phyloP scores from a whole-genome alignment of 1,284 basidiomycete genomes.

The Boletellus deceptivus region DNA sequence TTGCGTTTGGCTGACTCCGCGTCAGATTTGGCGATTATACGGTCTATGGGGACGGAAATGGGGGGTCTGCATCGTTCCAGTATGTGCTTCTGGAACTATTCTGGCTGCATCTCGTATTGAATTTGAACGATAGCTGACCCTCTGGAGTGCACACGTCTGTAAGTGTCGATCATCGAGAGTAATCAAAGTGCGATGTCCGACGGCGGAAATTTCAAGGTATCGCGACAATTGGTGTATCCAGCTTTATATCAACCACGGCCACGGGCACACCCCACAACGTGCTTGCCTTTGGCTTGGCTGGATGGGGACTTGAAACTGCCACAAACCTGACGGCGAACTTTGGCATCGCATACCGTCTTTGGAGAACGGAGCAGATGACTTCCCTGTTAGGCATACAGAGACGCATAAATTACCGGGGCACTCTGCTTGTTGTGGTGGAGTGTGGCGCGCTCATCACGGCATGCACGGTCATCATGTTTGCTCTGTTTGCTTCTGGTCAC shows the following conservation, averaged over 20 bases:
- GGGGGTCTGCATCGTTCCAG: constrained; percentile 17
- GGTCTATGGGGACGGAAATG: constrained; percentile 14
- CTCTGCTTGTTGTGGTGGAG: constrained; percentile 17
- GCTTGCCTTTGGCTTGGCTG: constrained; percentile 11
- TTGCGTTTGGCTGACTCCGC: neutral
- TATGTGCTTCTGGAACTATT: neutral
- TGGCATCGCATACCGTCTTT: constrained; percentile 22
- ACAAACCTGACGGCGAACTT: constrained; percentile 21
- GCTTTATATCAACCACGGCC: constrained; percentile 12
- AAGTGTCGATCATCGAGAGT: constrained; percentile 4
- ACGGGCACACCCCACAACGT: constrained; percentile 1
- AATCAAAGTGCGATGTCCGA: neutral
- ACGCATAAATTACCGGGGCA: constrained; percentile 10
- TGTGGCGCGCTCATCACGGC: constrained; percentile 22
- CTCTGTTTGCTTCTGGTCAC: constrained; percentile 14
- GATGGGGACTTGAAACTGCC: constrained; percentile 19
- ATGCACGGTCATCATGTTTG: constrained; percentile 21
- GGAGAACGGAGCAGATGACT: constrained; percentile 7
- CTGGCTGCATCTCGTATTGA: neutral
- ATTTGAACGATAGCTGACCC: constrained; percentile 6
- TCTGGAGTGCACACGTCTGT: constrained; percentile 21
- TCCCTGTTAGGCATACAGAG: constrained; percentile 8
- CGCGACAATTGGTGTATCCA: constrained; percentile 15
- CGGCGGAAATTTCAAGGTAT: constrained; percentile 7
- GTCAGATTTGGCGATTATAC: constrained; percentile 25